Base-by-base conservation (phyloP, 129 eudicot genomes). In the Ambrosia trifida region DNA sequence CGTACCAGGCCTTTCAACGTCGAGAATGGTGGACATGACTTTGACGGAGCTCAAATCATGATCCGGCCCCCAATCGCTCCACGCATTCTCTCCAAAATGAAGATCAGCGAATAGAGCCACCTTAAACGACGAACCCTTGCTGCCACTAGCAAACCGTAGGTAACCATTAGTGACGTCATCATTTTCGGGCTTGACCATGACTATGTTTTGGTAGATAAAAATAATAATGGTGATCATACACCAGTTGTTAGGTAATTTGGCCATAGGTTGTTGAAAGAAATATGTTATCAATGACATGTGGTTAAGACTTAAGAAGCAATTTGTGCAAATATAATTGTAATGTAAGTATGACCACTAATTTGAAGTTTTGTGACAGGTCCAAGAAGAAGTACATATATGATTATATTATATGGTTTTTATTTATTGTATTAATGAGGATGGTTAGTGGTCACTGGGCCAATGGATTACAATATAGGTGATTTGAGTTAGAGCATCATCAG, bases 71-170 rank as follows among this genome's bases (percentile, higher is more conserved):
- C 96, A 92, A 40, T 79, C 83, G 12, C 81, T 77, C 96, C 89
- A 92, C n/a, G 91, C 89, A 70, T 78, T 64, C 84, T 92, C 98
- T 47, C 96, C 96, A 13, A 92, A 92, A 78, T 92, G 98, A 58
- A 92, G 82, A 78, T 92, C 98, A 2, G 98, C 98, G 35, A 92
- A 92, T 5, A 92, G 68, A 46, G 95, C 98, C 51, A 92, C 85
- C 83, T 87, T 92, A 57, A 87, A 89, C 46, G 87, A 79, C 20
- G 86, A 66, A 16, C 85, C 85, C 40, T 56, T n/a, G 62, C 72
- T 49, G 51, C 47, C 80, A 20, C 47, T 41, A 47, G 74, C 72
- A 72, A 81, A 60, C 61, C 60, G 82, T 14, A 90, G 74, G 60
- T 51, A 62, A 53, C 74, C 76, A 66, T 16, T 40, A 40, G 44